Conservation (phyloP, 345 rosid species). For the Conringia planisiliqua region DNA sequence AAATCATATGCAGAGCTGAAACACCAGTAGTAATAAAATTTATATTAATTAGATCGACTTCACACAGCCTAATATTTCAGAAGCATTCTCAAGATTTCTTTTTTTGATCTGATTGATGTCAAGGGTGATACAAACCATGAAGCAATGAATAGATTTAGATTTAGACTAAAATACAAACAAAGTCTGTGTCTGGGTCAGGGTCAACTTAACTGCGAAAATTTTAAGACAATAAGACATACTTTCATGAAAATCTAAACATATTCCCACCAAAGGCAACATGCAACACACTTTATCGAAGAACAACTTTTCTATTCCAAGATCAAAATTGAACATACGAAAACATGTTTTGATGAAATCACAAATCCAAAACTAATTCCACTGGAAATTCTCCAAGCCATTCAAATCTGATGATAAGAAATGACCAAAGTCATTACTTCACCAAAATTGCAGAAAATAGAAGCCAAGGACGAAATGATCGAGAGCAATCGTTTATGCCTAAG, state of each 20-base stretch:
- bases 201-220: not conserved
- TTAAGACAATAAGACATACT: not conserved
- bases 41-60: constrained; percentile 1
- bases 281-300: not conserved
- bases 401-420: not conserved
- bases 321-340: not conserved
- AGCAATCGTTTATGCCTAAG: not conserved
- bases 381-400: not conserved
- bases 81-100: not conserved
- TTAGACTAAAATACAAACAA: not conserved
- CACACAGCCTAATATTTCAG: not conserved
- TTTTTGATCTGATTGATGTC: not conserved
- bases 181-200: not conserved
- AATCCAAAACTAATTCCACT: not conserved
- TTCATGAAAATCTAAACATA: not conserved
- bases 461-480: not conserved
- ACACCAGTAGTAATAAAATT: not conserved
- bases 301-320: constrained; percentile 2
- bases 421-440: not conserved
- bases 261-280: not conserved
- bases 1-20: constrained; percentile 4
- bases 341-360: not conserved
- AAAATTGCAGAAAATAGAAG: constrained; percentile 1
- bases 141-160: not conserved
- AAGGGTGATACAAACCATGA: constrained; percentile 8